These are phyloP conservation scores for Triticum aestivum DNA, from an alignment of 176 grass and related monocot species.

Conservation along the genomic window IWGSC_CS_RefSeq_v2.1 NC_057794.1:61187757-61188256, in stretches of 20 bases:
- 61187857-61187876: constrained; percentile 53
- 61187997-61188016: constrained; percentile 60
- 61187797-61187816: constrained; percentile 47
- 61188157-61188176: constrained; percentile 15
- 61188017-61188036: constrained; percentile 48
- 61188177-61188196: constrained; percentile 34
- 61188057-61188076: constrained; percentile 16
- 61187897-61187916: constrained; percentile 95
- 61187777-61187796: constrained; percentile 14
- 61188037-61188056: constrained; percentile 29
- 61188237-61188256: constrained; percentile 9
- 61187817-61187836: constrained; percentile 95
- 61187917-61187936: constrained; percentile 90
- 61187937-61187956: constrained; percentile 84
- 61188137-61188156: constrained; percentile 5
- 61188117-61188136: constrained; percentile 49
- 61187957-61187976: constrained; percentile 61
- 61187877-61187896: constrained; percentile 90
- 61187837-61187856: constrained; percentile 48
- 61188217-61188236: constrained; percentile 5
- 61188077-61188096: constrained; percentile 32
- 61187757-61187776: constrained; percentile 17
- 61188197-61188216: constrained; percentile 14
- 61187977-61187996: constrained; percentile 66
- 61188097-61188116: constrained; percentile 56